A percentile compares a stretch with the other conserved stretches of the same genome.
Conservation (phyloP, 2,329 filamentous ascomycete genomes). For the Beauveria bassiana region DNA sequence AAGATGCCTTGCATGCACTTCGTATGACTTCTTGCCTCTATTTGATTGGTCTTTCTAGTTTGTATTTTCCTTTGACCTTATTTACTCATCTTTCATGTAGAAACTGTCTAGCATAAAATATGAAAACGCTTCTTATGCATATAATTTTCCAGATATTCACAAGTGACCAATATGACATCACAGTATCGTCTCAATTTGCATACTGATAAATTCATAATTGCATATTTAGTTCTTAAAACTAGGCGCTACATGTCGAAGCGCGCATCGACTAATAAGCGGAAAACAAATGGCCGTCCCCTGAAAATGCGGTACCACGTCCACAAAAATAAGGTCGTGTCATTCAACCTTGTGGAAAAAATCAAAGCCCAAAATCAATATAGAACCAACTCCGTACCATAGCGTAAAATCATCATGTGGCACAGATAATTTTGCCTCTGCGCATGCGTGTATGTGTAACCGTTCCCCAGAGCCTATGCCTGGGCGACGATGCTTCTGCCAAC, state of each 20-base stretch:
- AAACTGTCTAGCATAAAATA: too few species aligned
- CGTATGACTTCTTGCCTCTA: too few species aligned
- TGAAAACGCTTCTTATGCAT: too few species aligned
- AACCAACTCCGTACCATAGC: conserved; percentile 1
- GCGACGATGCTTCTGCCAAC: conserved; percentile 45
- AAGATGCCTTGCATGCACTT: too few species aligned
- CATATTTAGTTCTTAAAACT: background rate
- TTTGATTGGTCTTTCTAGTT: too few species aligned
- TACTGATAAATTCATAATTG: background rate
- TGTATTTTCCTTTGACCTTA: too few species aligned
- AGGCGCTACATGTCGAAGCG: background rate
- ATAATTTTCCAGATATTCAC: too few species aligned
- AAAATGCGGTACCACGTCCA: background rate
- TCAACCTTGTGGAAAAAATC: background rate
- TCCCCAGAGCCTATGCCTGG: conserved; percentile 3
- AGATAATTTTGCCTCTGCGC: background rate
- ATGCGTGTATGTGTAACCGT: conserved; percentile 5
- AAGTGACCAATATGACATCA: too few species aligned
- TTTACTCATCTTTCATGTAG: too few species aligned
- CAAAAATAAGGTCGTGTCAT: background rate
- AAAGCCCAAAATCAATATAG: background rate
- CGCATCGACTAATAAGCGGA: background rate
- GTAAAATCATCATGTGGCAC: background rate
- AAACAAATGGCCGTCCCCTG: background rate
- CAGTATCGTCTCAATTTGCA: background rate